A percentile compares a stretch with the other conserved stretches of the same genome.
Evolutionary conservation across 208 protist genomes (phyloP).

Genomic region (Trypanosoma boissoni): DNA sequence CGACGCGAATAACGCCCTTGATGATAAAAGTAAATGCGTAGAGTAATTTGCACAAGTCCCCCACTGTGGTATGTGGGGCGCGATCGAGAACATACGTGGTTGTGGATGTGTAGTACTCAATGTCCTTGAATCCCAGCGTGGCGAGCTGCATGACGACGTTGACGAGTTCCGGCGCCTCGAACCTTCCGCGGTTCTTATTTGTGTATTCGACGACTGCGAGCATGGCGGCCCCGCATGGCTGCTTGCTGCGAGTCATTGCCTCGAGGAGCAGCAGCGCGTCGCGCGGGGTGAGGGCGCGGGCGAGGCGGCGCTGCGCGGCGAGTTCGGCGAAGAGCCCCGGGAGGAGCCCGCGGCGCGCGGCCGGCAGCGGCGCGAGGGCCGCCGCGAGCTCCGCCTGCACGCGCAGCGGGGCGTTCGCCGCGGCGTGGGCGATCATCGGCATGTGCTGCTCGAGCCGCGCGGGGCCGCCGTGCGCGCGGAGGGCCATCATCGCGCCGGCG

Average conservation of each 20-base stretch:
- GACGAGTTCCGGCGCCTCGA: constrained; percentile 48
- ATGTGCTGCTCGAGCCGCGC: constrained; percentile 62
- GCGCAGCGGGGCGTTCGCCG: constrained; percentile 46
- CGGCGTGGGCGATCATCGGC: constrained; percentile 51
- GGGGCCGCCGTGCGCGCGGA: constrained; percentile 55
- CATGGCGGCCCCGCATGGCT: constrained; percentile 38
- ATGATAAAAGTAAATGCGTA: constrained; percentile 82
- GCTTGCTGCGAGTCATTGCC: constrained; percentile 42
- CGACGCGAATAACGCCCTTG: constrained; percentile 71
- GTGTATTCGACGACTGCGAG: constrained; percentile 60
- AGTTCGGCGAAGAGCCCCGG: constrained; percentile 54
- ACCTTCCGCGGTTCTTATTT: constrained; percentile 31
- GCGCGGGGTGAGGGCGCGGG: constrained; percentile 34
- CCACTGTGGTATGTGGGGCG: constrained; percentile 48
- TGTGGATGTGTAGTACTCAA: constrained; percentile 68
- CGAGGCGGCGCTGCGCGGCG: constrained; percentile 42
- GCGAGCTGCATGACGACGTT: constrained; percentile 55
- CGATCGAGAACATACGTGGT: constrained; percentile 58
- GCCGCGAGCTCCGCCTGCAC: constrained; percentile 60
- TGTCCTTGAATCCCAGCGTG: constrained; percentile 57
- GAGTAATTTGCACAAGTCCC: constrained; percentile 75
- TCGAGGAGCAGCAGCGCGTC: constrained; percentile 52
- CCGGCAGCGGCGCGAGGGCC: constrained; percentile 43
- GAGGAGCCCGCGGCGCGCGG: constrained; percentile 38
- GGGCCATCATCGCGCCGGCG: constrained; percentile 43